phyloP scores from a whole-genome alignment of 345 rosid species.

The Salix koriyanagi region DNA sequence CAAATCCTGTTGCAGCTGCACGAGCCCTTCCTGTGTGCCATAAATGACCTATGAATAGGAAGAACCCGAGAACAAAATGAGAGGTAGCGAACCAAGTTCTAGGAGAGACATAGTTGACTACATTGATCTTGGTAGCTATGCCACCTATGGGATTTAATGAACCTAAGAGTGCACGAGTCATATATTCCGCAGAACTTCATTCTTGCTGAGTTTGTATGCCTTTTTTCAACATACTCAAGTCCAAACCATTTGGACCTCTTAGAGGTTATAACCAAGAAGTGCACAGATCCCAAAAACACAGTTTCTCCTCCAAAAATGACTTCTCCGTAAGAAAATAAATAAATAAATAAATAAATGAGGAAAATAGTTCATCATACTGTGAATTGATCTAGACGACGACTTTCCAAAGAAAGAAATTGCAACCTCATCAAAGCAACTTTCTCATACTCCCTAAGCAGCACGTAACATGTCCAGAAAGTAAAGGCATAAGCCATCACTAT shows the following conservation, averaged over 20 bases:
- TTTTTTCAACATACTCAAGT: too few species aligned
- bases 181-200: too few species aligned
- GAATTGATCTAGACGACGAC: conserved; percentile 86
- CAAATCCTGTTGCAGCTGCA: conserved; percentile 10
- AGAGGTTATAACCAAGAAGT: too few species aligned
- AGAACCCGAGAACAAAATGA: neutral
- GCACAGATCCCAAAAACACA: too few species aligned
- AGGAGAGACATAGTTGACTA: too few species aligned
- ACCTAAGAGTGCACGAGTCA: too few species aligned
- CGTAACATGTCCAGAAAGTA: conserved; percentile 85
- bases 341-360: neutral
- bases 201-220: too few species aligned
- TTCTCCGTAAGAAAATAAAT: neutral
- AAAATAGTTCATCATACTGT: conserved; percentile 47
- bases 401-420: conserved; percentile 77
- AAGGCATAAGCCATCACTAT: conserved; percentile 75
- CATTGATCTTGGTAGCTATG: too few species aligned
- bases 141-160: too few species aligned
- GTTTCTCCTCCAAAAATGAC: too few species aligned
- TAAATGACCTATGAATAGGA: neutral
- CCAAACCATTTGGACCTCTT: too few species aligned
- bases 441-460: conserved; percentile 75
- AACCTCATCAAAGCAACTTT: conserved; percentile 73
- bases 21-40: neutral
- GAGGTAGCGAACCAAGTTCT: too few species aligned